A percentile compares a stretch with the other conserved stretches of the same genome.
These are phyloP conservation scores for Apiotrichum gracile DNA, from an alignment of 1,284 basidiomycete species.

Conservation along the genomic window DNA sequence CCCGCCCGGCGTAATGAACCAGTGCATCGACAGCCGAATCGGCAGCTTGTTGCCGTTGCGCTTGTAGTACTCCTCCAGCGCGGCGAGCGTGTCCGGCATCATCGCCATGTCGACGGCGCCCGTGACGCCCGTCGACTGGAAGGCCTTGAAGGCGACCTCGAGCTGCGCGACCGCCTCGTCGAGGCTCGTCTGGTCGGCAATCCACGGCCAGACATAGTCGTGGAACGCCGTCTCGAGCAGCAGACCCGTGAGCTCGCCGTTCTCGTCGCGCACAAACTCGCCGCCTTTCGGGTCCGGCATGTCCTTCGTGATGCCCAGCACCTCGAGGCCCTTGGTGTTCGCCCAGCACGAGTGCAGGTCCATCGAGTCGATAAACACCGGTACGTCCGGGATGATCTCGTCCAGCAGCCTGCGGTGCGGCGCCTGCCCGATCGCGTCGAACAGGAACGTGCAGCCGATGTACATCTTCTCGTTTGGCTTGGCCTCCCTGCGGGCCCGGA, in stretches of 20 bases:
- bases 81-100: constrained; percentile 17
- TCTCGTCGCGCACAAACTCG: constrained; percentile 21
- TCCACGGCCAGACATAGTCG: constrained; percentile 28
- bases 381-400: constrained; percentile 19
- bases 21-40: constrained; percentile 21
- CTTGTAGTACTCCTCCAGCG: constrained; percentile 21
- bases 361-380: constrained; percentile 31
- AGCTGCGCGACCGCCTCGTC: constrained; percentile 17
- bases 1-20: constrained; percentile 19
- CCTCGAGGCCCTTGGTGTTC: constrained; percentile 24
- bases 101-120: constrained; percentile 32
- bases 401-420: constrained; percentile 22
- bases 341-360: constrained; percentile 31
- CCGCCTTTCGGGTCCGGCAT: constrained; percentile 23
- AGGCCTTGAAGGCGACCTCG: constrained; percentile 17
- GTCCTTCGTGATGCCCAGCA: constrained; percentile 18
- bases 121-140: constrained; percentile 23
- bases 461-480: constrained; percentile 13
- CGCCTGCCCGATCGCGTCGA: constrained; percentile 17
- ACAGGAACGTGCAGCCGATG: constrained; percentile 21
- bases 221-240: constrained; percentile 23
- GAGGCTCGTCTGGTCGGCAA: constrained; percentile 13
- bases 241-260: constrained; percentile 24
- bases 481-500: neutral
- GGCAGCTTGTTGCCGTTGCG: constrained; percentile 17